Conservation (phyloP, 2,329 filamentous ascomycete genomes). For the Stagonosporopsis rhizophila region DNA sequence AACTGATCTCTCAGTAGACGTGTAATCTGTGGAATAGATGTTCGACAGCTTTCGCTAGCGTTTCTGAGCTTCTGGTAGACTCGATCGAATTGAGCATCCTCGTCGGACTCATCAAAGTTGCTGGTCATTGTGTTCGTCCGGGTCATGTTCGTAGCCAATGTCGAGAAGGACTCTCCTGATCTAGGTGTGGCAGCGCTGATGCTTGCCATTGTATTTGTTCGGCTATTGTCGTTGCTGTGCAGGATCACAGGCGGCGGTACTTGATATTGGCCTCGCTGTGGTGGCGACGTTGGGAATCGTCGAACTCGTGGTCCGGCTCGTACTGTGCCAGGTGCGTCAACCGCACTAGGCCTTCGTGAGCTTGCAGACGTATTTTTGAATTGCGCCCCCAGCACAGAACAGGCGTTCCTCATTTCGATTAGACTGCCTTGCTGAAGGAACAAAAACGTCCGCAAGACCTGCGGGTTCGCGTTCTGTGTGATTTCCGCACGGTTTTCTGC, state of each 20-base stretch:
- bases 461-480: constrained; percentile 62
- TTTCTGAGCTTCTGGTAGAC: constrained; percentile 79
- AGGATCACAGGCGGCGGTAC: constrained; percentile 51
- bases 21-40: constrained; percentile 66
- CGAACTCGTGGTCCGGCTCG: constrained; percentile 41
- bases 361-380: constrained; percentile 38
- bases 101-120: constrained; percentile 69
- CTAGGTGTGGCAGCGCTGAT: constrained; percentile 70
- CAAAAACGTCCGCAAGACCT: constrained; percentile 65
- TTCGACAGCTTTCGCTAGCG: constrained; percentile 76
- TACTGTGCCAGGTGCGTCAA: constrained; percentile 36
- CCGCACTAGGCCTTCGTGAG: constrained; percentile 31
- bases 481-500: constrained; percentile 55
- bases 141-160: constrained; percentile 57
- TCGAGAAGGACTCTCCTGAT: constrained; percentile 80
- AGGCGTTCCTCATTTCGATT: constrained; percentile 66
- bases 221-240: constrained; percentile 57
- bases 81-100: constrained; percentile 81
- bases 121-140: constrained; percentile 63
- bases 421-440: constrained; percentile 65
- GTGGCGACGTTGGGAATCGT: constrained; percentile 43
- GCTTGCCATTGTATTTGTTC: constrained; percentile 61
- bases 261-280: constrained; percentile 43
- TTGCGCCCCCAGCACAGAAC: constrained; percentile 57
- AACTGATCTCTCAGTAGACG: constrained; percentile 39